A percentile compares a stretch with the other conserved stretches of the same genome.
Conservation (phyloP, 2,329 filamentous ascomycete genomes). For the Aureobasidium sp. region DNA sequence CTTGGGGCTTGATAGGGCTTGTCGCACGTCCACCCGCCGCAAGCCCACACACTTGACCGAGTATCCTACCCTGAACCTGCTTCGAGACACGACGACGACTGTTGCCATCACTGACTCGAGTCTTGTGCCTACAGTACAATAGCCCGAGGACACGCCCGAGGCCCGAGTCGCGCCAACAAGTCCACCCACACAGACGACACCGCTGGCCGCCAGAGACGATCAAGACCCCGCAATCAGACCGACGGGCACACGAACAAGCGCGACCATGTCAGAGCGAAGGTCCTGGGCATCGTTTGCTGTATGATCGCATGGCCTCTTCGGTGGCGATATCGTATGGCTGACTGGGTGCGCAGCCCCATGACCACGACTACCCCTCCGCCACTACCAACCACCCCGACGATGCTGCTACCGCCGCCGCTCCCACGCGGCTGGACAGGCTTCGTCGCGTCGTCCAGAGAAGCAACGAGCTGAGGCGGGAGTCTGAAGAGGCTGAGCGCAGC, state of each 20-base stretch:
- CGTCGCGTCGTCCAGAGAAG: conserved; percentile 30
- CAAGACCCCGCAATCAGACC: background rate
- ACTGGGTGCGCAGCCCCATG: conserved; percentile 26
- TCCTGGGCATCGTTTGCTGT: conserved; percentile 17
- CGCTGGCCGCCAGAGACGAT: background rate
- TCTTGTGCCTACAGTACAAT: background rate
- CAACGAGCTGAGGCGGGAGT: conserved; percentile 25
- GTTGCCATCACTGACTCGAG: background rate
- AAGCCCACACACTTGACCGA: background rate
- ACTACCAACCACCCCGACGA: conserved; percentile 22
- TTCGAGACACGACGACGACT: background rate
- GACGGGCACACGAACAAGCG: background rate
- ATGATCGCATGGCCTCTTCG: conserved; percentile 1
- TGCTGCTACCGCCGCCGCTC: conserved; percentile 19
- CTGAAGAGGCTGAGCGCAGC: conserved; percentile 19
- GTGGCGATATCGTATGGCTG: conserved; percentile 8
- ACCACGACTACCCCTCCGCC: conserved; percentile 42
- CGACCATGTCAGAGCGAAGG: conserved; percentile 18
- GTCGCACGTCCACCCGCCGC: background rate
- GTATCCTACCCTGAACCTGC: background rate
- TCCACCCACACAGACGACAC: background rate
- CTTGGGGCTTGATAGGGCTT: background rate
- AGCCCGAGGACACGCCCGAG: background rate
- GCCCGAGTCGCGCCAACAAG: background rate
- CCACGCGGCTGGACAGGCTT: conserved; percentile 27